Base-by-base conservation (phyloP, 192 early-diverging fungal genomes). In the Podila epicladia region DNA sequence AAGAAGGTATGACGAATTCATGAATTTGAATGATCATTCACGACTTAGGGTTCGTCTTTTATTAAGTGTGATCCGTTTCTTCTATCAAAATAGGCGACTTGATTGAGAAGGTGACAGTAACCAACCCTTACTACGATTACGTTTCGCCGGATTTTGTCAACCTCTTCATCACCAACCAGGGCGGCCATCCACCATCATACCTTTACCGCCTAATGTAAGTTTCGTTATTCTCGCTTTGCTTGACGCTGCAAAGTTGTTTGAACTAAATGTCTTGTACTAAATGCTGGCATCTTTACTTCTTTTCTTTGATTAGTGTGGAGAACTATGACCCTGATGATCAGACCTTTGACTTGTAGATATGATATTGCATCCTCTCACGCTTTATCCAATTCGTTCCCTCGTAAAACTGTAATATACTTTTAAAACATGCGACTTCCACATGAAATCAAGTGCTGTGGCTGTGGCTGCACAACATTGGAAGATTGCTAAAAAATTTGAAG, bases 71-170 rank as follows among this genome's bases (percentile, higher is more conserved):
- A 97, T 62, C 74, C 15, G 93, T 97, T 20, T 85, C 93, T 75
- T 85, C 82, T 17, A 95, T 95, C 76, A 87, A 92, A 49, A 91
- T 94, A 64, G 94, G 94, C 32, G 90, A 91, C 9, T 83, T 96
- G 58, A 91, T 96, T 35, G 91, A 94, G 48, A 87, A 90, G 26
- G 92, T 93, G 22, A 93, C 96, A 17, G 88, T 96, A 12, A 86
- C 90, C n/a, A 96, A 94, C 77, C 95, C 97, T 5, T 88, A 90
- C 66, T 97, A 94, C 73, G 97, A 98, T 83, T 99, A 95, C 83
- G 95, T 99, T 6, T 88, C 88, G 24, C 97, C 97, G 3, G 95
- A 96, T 62, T 88, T 97, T 62, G 91, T 99, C 33, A 92, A 90
- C 63, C 82, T 99, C 49, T 95, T 97, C 72, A 94, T 99, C 69